Percentiles rank a stretch among this genome's conserved stretches.
These are phyloP conservation scores for Aureobasidium sp. DNA, from an alignment of 2,329 filamentous ascomycete genomes.

Conservation along the genomic window DNA sequence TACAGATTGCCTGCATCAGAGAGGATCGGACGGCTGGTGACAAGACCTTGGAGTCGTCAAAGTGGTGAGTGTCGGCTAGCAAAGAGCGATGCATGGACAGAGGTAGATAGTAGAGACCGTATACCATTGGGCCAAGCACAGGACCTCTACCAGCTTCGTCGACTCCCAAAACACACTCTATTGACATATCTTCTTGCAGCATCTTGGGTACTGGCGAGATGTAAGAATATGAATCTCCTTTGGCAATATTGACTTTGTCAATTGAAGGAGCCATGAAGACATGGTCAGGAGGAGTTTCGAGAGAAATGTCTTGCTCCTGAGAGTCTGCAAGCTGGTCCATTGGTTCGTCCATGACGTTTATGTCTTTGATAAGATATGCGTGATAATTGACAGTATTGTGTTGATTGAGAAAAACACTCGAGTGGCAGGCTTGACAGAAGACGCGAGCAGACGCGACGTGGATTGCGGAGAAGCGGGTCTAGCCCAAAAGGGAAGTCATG, in stretches of 20 bases:
- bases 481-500: not conserved
- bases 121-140: slow-evolving; percentile 75
- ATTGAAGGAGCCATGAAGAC: slow-evolving; percentile 45
- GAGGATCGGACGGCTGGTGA: slow-evolving; percentile 69
- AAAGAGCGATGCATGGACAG: slow-evolving; percentile 61
- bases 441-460: not conserved
- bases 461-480: not conserved
- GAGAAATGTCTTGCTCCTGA: slow-evolving; percentile 23
- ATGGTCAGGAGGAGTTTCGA: slow-evolving; percentile 28
- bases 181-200: slow-evolving; percentile 37
- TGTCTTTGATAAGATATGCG: not conserved
- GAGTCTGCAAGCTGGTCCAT: slow-evolving; percentile 26
- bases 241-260: slow-evolving; percentile 31
- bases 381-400: not conserved
- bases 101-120: slow-evolving; percentile 64
- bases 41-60: slow-evolving; percentile 92
- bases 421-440: not conserved
- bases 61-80: slow-evolving; percentile 71
- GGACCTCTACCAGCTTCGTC: slow-evolving; percentile 92
- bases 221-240: slow-evolving; percentile 43
- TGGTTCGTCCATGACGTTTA: slow-evolving; percentile 25
- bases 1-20: slow-evolving; percentile 68
- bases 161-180: slow-evolving; percentile 73
- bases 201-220: slow-evolving; percentile 38
- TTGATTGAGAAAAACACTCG: not conserved